Evolutionary conservation across 257 asterid species (phyloP).

Genomic region (Nicotiana tomentosiformis): DNA sequence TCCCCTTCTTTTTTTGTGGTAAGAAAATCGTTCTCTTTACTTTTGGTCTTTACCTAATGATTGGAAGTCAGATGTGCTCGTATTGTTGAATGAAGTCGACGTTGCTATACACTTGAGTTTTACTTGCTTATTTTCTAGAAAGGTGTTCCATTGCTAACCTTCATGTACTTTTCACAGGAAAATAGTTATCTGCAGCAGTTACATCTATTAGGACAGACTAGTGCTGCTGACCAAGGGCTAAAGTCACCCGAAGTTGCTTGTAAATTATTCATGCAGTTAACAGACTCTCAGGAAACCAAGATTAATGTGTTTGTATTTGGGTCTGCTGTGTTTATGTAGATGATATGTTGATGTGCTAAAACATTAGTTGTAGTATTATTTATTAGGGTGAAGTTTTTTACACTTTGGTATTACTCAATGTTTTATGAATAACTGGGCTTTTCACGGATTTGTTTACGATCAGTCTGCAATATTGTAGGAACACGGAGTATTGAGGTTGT

Average conservation of each 20-base stretch:
- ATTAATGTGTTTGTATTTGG: neutral
- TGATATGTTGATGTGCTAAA: neutral
- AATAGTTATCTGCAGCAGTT: neutral
- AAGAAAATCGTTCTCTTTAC: neutral
- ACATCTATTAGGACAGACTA: neutral
- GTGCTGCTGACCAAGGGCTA: neutral
- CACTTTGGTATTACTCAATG: neutral
- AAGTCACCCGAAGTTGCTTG: neutral
- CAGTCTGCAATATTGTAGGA: neutral
- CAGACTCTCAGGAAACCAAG: neutral
- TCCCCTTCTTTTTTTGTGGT: neutral
- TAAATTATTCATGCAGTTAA: neutral
- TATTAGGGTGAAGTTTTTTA: neutral
- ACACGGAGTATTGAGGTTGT: neutral
- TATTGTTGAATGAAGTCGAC: neutral
- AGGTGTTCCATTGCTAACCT: neutral
- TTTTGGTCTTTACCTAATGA: neutral
- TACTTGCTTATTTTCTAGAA: neutral
- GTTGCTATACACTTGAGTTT: neutral
- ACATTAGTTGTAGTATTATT: neutral
- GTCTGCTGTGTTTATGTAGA: neutral
- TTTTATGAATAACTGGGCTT: neutral
- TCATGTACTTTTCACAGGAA: conserved; percentile 1
- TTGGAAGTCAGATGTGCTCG: neutral
- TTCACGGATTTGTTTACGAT: neutral